phyloP scores from a whole-genome alignment of 106 monocot genomes.

The Phalaenopsis equestris region DNA sequence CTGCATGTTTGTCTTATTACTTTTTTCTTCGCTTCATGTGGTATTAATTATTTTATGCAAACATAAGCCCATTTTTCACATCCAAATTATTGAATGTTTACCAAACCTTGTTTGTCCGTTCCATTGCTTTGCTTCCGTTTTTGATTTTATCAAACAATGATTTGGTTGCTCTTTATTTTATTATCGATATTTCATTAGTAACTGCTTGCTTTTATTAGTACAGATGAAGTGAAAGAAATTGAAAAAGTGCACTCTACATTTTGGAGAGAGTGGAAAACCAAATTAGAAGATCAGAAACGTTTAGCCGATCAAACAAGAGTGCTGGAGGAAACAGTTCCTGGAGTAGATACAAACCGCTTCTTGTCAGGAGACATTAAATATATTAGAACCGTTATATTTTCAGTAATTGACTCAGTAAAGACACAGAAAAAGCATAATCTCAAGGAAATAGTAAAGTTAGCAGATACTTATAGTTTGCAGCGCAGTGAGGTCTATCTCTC shows the following conservation, averaged over 20 bases:
- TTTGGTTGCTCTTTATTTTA: background rate
- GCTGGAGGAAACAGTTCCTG: conserved; percentile 66
- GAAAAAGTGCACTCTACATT: conserved; percentile 57
- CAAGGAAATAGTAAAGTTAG: conserved; percentile 61
- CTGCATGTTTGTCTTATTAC: background rate
- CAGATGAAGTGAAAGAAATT: conserved; percentile 54
- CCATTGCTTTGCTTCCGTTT: background rate
- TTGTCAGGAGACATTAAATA: conserved; percentile 70
- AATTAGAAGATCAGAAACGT: conserved; percentile 77
- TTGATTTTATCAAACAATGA: background rate
- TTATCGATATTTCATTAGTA: background rate
- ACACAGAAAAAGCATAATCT: conserved; percentile 70
- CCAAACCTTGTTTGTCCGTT: no score
- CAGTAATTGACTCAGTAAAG: conserved; percentile 76
- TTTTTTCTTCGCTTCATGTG: no score
- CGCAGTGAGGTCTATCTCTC: conserved; percentile 57
- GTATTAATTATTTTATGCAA: no score
- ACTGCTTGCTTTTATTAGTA: background rate
- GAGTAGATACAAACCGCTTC: conserved; percentile 60
- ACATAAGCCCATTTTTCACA: no score
- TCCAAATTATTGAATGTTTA: no score
- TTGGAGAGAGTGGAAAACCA: conserved; percentile 85
- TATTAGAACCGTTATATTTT: conserved; percentile 48
- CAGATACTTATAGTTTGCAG: conserved; percentile 64
- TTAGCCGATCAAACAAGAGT: conserved; percentile 53